Evolutionary conservation across 371 early-diverging fungal genomes (phyloP).

Genomic region (Mucor plumbeus): DNA sequence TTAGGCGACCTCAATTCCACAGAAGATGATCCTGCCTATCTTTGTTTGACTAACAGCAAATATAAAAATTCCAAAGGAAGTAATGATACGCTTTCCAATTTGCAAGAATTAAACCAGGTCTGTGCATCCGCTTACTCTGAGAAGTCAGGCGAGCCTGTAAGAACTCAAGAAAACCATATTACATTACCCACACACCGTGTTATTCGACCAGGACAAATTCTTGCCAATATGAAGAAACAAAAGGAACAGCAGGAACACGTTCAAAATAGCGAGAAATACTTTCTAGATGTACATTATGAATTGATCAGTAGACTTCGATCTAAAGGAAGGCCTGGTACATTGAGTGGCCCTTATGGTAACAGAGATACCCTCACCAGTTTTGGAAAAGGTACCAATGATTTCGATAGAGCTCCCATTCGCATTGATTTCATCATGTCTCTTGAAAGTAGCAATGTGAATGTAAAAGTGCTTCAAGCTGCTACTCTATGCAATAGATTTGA

Average conservation of each 20-base stretch:
- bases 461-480: slow-evolving; percentile 37
- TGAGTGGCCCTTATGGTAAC: slow-evolving; percentile 52
- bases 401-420: slow-evolving; percentile 38
- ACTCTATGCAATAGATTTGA: slow-evolving; percentile 49
- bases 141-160: slow-evolving; percentile 34
- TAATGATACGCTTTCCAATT: slow-evolving; percentile 36
- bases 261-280: slow-evolving; percentile 12
- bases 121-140: slow-evolving; percentile 23
- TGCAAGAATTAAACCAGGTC: slow-evolving; percentile 34
- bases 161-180: slow-evolving; percentile 33
- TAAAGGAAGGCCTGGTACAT: slow-evolving; percentile 21
- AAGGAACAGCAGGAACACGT: slow-evolving; percentile 16
- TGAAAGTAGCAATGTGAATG: slow-evolving; percentile 9
- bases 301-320: slow-evolving; percentile 33
- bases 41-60: slow-evolving; percentile 31
- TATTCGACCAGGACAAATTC: slow-evolving; percentile 38
- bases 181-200: slow-evolving; percentile 53
- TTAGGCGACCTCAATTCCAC: slow-evolving; percentile 53
- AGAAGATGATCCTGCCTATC: slow-evolving; percentile 43
- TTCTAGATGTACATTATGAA: slow-evolving; percentile 43
- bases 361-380: slow-evolving; percentile 55
- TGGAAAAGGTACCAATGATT: slow-evolving; percentile 33
- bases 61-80: slow-evolving; percentile 19
- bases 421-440: slow-evolving; percentile 53
- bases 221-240: slow-evolving; percentile 27